Conservation (phyloP, 1,284 basidiomycete species). For the Ganoderma leucocontextum region DNA sequence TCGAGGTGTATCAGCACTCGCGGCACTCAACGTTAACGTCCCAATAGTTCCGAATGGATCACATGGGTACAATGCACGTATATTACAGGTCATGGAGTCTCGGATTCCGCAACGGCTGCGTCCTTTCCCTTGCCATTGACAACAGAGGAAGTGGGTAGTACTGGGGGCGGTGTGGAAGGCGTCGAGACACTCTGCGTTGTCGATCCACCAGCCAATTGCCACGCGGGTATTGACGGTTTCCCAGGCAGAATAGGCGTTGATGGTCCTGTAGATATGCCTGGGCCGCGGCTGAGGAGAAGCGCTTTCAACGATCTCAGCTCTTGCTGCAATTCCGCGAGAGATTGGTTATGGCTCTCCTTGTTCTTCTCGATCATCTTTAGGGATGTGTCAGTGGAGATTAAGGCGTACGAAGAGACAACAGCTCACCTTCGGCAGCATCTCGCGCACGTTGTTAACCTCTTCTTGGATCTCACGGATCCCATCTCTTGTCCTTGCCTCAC, state of each 20-base stretch:
- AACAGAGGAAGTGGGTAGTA: conserved; percentile 28
- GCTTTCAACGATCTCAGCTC: conserved; percentile 97
- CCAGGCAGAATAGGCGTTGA: conserved; percentile 59
- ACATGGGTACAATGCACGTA: conserved; percentile 8
- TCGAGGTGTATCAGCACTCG: not conserved
- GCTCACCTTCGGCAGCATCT: conserved; percentile 89
- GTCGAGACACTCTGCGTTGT: conserved; percentile 26
- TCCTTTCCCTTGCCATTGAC: conserved; percentile 44
- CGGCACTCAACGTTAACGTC: not conserved
- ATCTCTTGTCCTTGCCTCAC: conserved; percentile 82
- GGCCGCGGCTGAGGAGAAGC: conserved; percentile 83
- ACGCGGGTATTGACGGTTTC: conserved; percentile 85
- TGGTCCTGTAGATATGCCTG: conserved; percentile 57
- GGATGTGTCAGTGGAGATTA: conserved; percentile 8
- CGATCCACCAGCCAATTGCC: conserved; percentile 72
- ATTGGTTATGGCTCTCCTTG: conserved; percentile 83
- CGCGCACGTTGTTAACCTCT: conserved; percentile 90
- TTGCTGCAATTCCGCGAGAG: conserved; percentile 87
- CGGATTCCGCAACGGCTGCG: conserved; percentile 32
- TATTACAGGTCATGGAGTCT: conserved; percentile 14
- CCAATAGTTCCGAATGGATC: not conserved
- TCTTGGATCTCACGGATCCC: conserved; percentile 94
- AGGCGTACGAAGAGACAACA: not conserved
- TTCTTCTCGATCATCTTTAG: conserved; percentile 93
- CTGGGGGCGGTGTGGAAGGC: conserved; percentile 35